Evolutionary conservation across 352 stramenopile genomes (phyloP), one percentile per base, ranked within the genome.

Genomic region (Bremia lactucae): DNA sequence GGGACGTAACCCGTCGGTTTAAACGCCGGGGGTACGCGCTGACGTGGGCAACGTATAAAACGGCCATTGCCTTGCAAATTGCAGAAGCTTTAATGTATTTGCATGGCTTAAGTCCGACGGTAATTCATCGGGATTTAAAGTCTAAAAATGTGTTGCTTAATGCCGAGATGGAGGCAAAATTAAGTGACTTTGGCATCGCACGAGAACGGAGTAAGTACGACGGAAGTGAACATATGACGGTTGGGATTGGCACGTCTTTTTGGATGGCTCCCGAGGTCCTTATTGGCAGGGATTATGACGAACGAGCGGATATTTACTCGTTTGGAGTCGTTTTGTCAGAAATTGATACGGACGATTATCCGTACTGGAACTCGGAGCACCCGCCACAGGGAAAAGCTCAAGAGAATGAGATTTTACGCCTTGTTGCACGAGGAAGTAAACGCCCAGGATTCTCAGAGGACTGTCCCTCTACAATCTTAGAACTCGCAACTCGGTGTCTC

Each of bases 141-240:
- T 63, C 62, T 28, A 73, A 69, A 15, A 62, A 78, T 16, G 61
- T 70, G 4, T 59, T 77, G 33, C 56, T 83, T 0, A 83, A 73
- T 41, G 52, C 56, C 16, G 58, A 81, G 16, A 34, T 82, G 53
- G 58, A 82, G 19, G 66, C 72, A 7, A 87, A 87, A 23, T 53
- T 85, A 13, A 85, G 68, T 24, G 72, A 85, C 46, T 87, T 87
- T 49, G 68, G 68, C 2, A 70, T 74, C 28, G 62, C 62, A 0
- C 58, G 65, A 0, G 55, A 70, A 44, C 53, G 56, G 2, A 29
- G 18, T 15, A 29, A 15, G 6, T 52, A 63, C 33, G 26, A 66
- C 11, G 55, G 62, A 11, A 59, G 68, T 15, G 68, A 55, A 2
- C 62, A 68, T 33, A 67, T 71, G 57, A 72, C 58, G 8, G 61